Percentiles rank a stretch among this genome's conserved stretches.
Conservation (phyloP, 306 rosid species). For the Albizia julibrissin region DNA sequence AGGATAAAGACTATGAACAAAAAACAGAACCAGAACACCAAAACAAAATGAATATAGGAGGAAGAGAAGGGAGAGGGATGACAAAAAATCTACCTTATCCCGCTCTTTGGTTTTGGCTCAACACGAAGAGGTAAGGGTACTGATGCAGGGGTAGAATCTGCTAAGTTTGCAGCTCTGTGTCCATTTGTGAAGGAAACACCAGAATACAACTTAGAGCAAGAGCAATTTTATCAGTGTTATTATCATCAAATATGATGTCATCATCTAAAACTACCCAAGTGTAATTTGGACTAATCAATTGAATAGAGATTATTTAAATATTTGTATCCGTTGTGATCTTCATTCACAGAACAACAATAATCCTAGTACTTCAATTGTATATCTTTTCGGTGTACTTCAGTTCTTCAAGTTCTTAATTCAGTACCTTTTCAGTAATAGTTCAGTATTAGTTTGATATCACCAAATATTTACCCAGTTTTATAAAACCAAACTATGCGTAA, state of each 20-base stretch:
- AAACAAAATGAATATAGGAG: not conserved
- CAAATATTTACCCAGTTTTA: not conserved
- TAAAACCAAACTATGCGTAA: not conserved
- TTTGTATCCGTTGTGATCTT: not conserved
- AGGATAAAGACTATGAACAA: constrained; percentile 5
- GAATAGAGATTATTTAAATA: not conserved
- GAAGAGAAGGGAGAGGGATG: not conserved
- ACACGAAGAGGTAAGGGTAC: constrained; percentile 86
- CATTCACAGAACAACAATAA: not conserved
- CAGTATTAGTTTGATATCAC: not conserved
- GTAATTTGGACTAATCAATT: constrained; percentile 11
- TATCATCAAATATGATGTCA: not conserved
- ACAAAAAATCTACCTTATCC: constrained; percentile 66
- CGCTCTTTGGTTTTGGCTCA: constrained; percentile 93
- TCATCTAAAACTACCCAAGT: not conserved
- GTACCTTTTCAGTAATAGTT: not conserved
- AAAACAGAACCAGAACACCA: not conserved
- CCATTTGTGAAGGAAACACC: constrained; percentile 57
- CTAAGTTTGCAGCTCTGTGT: constrained; percentile 87
- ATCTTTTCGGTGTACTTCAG: not conserved
- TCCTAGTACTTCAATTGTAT: not conserved
- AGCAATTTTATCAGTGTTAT: not conserved
- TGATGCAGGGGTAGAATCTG: constrained; percentile 88
- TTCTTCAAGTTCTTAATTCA: not conserved
- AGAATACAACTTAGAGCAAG: constrained; percentile 28